phyloP scores from a whole-genome alignment of 1,284 basidiomycete species.

The Pisolithus thermaeus region DNA sequence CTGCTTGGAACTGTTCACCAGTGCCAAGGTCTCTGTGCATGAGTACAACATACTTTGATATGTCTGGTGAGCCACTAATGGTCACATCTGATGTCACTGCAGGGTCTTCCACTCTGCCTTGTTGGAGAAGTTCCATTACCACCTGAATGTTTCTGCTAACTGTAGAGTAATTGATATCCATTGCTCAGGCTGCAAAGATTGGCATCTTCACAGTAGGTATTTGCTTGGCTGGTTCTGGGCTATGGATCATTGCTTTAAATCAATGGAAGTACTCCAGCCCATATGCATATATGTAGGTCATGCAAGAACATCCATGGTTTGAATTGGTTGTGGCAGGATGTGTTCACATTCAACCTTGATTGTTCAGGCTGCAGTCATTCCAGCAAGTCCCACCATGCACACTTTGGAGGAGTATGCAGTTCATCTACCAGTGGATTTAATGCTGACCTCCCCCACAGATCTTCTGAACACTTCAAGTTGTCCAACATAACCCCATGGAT shows the following conservation, averaged over 20 bases:
- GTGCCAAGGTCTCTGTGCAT: neutral
- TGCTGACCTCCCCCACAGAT: conserved; percentile 19
- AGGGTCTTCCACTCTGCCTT: neutral
- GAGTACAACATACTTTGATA: neutral
- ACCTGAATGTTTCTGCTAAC: conserved; percentile 1
- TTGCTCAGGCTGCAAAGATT: neutral
- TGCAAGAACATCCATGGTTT: conserved; percentile 21
- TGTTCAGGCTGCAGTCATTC: too few relatives aligned
- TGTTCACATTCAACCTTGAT: neutral
- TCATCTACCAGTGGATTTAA: neutral
- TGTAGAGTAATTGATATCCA: conserved; percentile 5
- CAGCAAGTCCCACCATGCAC: too few relatives aligned
- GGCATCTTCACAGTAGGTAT: conserved; percentile 2
- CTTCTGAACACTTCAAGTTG: conserved; percentile 18
- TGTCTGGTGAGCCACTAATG: neutral
- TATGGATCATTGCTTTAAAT: conserved; percentile 15
- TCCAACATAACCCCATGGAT: conserved; percentile 15
- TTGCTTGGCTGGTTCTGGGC: neutral
- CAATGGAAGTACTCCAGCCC: conserved; percentile 21
- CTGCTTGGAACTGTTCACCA: neutral
- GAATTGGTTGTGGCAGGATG: conserved; percentile 20
- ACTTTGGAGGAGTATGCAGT: too few relatives aligned
- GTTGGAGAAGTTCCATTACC: neutral
- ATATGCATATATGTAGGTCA: conserved; percentile 18
- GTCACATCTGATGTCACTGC: neutral